Evolutionary conservation across 1,284 basidiomycete species (phyloP), one percentile per base, ranked within the genome.

Genomic region (Anthracocystis panici-leucophaei): DNA sequence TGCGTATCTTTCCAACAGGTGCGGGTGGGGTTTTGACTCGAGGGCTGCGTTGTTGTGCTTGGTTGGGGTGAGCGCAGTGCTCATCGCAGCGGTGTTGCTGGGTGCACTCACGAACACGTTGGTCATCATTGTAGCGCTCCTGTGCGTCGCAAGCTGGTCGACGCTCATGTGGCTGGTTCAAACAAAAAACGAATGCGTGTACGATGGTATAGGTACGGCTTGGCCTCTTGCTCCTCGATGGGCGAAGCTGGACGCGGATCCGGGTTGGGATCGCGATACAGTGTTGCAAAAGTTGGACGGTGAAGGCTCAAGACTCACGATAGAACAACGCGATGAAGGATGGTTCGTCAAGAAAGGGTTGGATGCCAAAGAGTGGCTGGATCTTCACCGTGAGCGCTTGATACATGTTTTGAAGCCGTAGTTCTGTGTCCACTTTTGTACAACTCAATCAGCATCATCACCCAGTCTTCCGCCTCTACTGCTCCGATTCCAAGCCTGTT

Each of bases 61-160:
- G 12, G 14, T 29, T 2, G 1, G 40, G 6, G 4, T 56, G 14
- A 41, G 3, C 18, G 18, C 27, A 1, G 21, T 49, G 1, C 50
- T 71, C 1, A 7, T 45, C n/a, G 54, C 21, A 1, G 18, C 33
- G 1, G 21, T 38, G 1, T 16, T 64, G 21, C 53, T 66, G 4
- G 52, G 59, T 4, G 10, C 53, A 18, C 20, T 72, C 14, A 96
- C 95, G 80, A 95, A 79, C 88, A 95, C 87, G 93, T 93, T 95
- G 60, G 63, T 75, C 70, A 67, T 78, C 42, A 51, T 88, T 87
- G 86, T 85, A 92, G 94, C 94, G 86, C 97, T 93, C 75, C 94
- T 95, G 87, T 96, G 96, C 88, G 97, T 98, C 80, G 93, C 16
- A 2, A 29, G 25, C 0, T 65, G 65, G 65, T 38, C 29, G 11